Conservation (phyloP, 345 rosid genomes). For the Populus pruinosa region DNA sequence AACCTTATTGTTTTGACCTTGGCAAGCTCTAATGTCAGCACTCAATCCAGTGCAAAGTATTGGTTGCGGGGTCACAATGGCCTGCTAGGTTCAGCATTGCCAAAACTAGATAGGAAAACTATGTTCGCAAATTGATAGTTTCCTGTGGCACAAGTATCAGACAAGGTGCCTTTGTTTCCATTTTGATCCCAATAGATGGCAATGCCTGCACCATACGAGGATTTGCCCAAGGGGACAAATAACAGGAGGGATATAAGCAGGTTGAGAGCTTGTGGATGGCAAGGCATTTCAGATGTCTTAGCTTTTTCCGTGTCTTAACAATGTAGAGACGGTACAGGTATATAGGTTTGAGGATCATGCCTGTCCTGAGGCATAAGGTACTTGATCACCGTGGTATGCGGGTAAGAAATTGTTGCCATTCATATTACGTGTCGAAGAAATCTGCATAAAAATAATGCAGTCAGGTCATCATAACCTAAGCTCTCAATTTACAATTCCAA, state of each 20-base stretch:
- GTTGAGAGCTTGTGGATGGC: neutral
- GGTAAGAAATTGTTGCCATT: neutral
- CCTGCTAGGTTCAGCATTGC: slow-evolving; percentile 16
- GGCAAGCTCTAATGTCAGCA: slow-evolving; percentile 1
- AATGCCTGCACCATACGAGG: slow-evolving; percentile 6
- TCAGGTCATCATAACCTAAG: too few species aligned
- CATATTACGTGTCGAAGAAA: too few species aligned
- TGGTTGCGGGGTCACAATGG: slow-evolving; percentile 2
- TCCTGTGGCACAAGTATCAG: slow-evolving; percentile 12
- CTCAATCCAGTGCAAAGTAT: neutral
- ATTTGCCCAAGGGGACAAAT: neutral
- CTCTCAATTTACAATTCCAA: too few species aligned
- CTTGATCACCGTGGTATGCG: neutral
- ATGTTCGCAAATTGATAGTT: slow-evolving; percentile 12
- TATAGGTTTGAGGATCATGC: neutral
- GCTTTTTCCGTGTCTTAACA: neutral
- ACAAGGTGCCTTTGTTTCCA: slow-evolving; percentile 12
- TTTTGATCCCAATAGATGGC: slow-evolving; percentile 20
- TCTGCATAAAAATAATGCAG: neutral
- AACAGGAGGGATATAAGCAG: neutral
- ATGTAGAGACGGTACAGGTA: neutral
- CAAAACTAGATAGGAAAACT: slow-evolving; percentile 9
- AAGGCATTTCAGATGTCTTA: neutral
- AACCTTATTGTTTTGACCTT: slow-evolving; percentile 2
- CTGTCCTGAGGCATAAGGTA: neutral